Conservation (phyloP, 179 eudicot species). For the Actinidia chinensis region DNA sequence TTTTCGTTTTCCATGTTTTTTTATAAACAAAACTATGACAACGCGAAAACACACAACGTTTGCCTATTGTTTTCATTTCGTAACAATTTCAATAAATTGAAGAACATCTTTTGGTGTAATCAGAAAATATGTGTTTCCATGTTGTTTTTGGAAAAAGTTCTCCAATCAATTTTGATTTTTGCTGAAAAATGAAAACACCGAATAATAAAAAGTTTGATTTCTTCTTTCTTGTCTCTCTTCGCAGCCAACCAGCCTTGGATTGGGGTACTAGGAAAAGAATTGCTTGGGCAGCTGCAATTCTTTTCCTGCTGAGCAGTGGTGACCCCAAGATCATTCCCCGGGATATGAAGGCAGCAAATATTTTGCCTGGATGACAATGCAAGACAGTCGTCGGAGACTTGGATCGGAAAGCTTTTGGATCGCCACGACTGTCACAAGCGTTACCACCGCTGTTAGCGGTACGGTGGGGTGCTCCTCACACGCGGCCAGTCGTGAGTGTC, state of each 20-base stretch:
- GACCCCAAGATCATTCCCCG: conserved; percentile 89
- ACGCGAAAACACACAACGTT: too few species aligned
- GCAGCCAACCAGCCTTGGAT: conserved; percentile 76
- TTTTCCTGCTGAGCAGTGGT: conserved; percentile 87
- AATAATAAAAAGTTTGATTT: too few species aligned
- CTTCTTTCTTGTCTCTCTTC: conserved; percentile 18
- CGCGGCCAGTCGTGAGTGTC: conserved; percentile 96
- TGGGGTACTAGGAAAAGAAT: conserved; percentile 78
- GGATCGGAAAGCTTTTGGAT: conserved; percentile 83
- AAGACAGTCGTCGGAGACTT: conserved; percentile 92
- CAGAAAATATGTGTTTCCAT: too few species aligned
- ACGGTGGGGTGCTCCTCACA: conserved; percentile 88
- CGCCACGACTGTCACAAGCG: conserved; percentile 73
- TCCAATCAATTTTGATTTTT: too few species aligned
- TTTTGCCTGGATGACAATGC: conserved; percentile 66
- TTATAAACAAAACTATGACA: too few species aligned
- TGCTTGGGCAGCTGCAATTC: conserved; percentile 70
- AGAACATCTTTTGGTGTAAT: too few species aligned
- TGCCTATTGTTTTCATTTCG: too few species aligned
- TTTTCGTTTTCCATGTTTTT: too few species aligned
- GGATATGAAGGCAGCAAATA: conserved; percentile 91
- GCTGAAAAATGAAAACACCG: too few species aligned
- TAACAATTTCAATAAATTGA: too few species aligned
- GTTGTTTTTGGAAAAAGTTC: too few species aligned
- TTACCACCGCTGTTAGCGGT: conserved; percentile 88